These are phyloP conservation scores for Penicillium nucicola DNA, from an alignment of 495 filamentous ascomycete genomes.

Conservation along the genomic window DNA sequence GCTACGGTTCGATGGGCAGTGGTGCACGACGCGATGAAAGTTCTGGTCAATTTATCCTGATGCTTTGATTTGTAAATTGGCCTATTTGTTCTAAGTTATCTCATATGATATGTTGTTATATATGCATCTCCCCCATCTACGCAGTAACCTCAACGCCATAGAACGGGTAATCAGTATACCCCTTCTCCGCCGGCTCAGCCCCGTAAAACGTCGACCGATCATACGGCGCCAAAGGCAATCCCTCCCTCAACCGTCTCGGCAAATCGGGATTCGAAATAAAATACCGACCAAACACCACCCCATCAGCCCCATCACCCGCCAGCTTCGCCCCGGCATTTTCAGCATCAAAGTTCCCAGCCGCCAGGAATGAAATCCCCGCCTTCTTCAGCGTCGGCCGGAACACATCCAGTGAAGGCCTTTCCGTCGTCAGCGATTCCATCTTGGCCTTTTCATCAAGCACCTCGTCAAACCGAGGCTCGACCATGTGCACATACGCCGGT, in stretches of 20 bases:
- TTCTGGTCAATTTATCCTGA: slow-evolving; percentile 32
- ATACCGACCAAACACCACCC: slow-evolving; percentile 54
- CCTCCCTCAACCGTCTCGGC: slow-evolving; percentile 53
- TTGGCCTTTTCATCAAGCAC: slow-evolving; percentile 43
- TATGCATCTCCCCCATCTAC: slow-evolving; percentile 29
- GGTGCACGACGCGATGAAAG: slow-evolving; percentile 55
- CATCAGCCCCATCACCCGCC: slow-evolving; percentile 27
- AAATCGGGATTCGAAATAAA: slow-evolving; percentile 72
- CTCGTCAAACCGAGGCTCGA: slow-evolving; percentile 45
- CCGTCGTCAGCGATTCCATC: slow-evolving; percentile 27
- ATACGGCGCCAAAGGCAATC: slow-evolving; percentile 52
- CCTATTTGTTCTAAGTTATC: background rate
- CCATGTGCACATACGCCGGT: slow-evolving; percentile 40
- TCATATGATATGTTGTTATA: slow-evolving; percentile 2
- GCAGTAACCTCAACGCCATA: no score
- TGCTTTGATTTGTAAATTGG: background rate
- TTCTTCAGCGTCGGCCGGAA: slow-evolving; percentile 27
- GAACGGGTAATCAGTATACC: slow-evolving; percentile 67
- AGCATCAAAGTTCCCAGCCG: slow-evolving; percentile 29
- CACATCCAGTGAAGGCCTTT: slow-evolving; percentile 26
- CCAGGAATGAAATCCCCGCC: slow-evolving; percentile 28
- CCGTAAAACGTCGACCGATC: slow-evolving; percentile 59
- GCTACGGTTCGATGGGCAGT: slow-evolving; percentile 55
- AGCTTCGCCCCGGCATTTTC: slow-evolving; percentile 26
- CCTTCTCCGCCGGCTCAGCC: slow-evolving; percentile 38